Conservation (phyloP, 805 yeast species). For the Wickerhamomyces chaumierensis region DNA sequence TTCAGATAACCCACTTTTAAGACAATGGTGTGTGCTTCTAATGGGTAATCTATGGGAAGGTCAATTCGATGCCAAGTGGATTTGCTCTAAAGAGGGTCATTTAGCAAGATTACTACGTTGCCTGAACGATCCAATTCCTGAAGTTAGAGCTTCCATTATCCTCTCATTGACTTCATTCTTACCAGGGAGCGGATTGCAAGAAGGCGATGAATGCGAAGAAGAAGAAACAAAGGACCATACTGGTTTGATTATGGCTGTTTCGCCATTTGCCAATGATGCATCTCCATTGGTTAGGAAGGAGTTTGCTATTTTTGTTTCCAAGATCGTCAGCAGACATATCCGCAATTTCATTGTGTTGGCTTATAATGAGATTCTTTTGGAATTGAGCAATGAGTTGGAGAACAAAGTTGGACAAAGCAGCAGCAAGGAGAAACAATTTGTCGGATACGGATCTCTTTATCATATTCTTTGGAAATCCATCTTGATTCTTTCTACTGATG, state of each 20-base stretch:
- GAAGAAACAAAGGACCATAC: conserved; percentile 53
- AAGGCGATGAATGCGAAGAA: too few species aligned
- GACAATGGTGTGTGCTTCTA: conserved; percentile 87
- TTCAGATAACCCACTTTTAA: conserved; percentile 72
- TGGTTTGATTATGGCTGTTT: conserved; percentile 53
- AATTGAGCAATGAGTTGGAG: conserved; percentile 32
- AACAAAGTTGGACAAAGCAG: conserved; percentile 25
- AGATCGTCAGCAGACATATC: conserved; percentile 56
- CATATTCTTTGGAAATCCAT: conserved; percentile 83
- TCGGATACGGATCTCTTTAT: conserved; percentile 82
- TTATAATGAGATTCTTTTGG: conserved; percentile 74
- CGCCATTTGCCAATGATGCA: conserved; percentile 72
- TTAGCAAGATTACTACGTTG: conserved; percentile 43
- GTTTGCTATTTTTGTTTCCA: conserved; percentile 64
- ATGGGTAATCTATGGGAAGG: conserved; percentile 67
- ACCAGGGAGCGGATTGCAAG: too few species aligned
- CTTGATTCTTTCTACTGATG: conserved; percentile 74
- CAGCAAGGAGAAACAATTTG: conserved; percentile 35
- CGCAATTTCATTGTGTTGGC: conserved; percentile 80
- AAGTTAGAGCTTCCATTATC: conserved; percentile 79
- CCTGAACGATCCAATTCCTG: conserved; percentile 86
- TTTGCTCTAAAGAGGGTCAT: conserved; percentile 54
- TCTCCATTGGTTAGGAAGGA: conserved; percentile 85
- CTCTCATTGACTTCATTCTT: conserved; percentile 62
- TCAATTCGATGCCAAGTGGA: conserved; percentile 64